Conservation (phyloP, 78 protist species). For the Dictyostelium brefeldianum region DNA sequence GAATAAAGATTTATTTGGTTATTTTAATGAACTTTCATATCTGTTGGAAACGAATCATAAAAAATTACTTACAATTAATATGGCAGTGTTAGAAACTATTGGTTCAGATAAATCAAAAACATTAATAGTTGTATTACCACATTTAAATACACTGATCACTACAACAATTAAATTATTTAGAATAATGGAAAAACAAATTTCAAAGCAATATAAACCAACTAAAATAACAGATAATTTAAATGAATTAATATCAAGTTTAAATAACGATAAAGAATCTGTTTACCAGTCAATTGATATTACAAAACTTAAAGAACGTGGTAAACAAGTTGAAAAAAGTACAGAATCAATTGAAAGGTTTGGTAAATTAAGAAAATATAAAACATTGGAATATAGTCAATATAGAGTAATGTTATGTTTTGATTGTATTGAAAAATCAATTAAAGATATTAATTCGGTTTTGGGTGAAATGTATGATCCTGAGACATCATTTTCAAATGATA, state of each 20-base stretch:
- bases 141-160: neutral
- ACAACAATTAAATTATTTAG: neutral
- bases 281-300: neutral
- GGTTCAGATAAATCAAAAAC: neutral
- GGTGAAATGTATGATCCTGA: neutral
- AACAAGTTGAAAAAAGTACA: neutral
- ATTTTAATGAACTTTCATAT: slow-evolving; percentile 7
- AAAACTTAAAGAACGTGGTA: neutral
- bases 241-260: neutral
- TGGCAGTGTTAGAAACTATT: neutral
- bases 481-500: neutral
- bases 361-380: neutral
- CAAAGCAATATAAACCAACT: neutral
- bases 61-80: neutral
- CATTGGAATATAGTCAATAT: slow-evolving; percentile 28
- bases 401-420: slow-evolving; percentile 14
- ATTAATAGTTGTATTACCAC: slow-evolving; percentile 1
- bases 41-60: slow-evolving; percentile 35
- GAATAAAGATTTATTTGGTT: neutral
- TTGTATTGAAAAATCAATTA: neutral
- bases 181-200: slow-evolving; percentile 30
- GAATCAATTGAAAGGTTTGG: neutral
- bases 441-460: neutral
- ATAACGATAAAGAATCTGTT: neutral
- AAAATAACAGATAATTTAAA: neutral